Percentiles rank a stretch among this genome's conserved stretches.
These are phyloP conservation scores for Neostapfia colusana DNA, from an alignment of 176 grass and related monocot genomes.

Conservation along the genomic window DNA sequence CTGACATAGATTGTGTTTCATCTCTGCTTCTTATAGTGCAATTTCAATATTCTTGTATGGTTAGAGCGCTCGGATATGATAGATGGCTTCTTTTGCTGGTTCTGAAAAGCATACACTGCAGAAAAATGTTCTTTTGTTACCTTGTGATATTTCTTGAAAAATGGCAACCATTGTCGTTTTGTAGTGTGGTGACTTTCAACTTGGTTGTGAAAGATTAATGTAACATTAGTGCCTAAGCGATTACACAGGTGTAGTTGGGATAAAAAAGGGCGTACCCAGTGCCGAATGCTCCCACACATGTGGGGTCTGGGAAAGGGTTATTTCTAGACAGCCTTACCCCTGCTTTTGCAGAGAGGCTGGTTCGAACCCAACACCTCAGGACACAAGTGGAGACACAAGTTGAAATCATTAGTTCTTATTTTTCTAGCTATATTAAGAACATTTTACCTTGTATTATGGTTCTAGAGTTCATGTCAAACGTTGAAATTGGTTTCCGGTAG, in stretches of 20 bases:
- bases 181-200: background rate
- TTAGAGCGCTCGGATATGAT: too few relatives aligned
- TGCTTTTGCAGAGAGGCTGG: too few relatives aligned
- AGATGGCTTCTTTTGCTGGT: background rate
- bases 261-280: too few relatives aligned
- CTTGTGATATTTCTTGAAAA: background rate
- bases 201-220: background rate
- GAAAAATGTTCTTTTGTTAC: background rate
- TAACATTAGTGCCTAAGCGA: background rate
- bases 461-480: background rate
- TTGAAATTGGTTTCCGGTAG: background rate
- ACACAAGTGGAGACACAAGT: too few relatives aligned
- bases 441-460: background rate
- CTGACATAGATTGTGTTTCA: background rate
- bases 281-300: too few relatives aligned
- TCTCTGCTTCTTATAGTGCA: background rate
- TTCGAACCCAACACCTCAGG: too few relatives aligned
- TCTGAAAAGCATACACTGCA: background rate
- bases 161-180: background rate
- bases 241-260: background rate
- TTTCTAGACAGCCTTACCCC: too few relatives aligned
- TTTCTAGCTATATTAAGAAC: background rate
- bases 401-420: background rate
- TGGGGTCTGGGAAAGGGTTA: too few relatives aligned
- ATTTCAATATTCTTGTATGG: background rate